phyloP scores from a whole-genome alignment of 2,329 filamentous ascomycete genomes.

The Monosporascus sp. region DNA sequence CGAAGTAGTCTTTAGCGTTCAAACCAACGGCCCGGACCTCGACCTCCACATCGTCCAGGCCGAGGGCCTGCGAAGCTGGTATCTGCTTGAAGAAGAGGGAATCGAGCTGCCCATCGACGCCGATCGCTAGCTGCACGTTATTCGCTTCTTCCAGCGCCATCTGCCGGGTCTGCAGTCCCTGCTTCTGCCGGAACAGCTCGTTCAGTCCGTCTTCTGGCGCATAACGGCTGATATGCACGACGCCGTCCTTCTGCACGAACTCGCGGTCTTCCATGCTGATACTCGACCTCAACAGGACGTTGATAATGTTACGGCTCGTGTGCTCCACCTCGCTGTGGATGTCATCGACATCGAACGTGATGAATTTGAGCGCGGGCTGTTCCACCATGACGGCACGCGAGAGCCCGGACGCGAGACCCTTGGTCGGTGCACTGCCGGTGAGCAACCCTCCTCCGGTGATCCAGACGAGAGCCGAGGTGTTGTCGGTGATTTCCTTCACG shows the following conservation, averaged over 20 bases:
- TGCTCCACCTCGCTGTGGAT: background rate
- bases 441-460: slow-evolving; percentile 5
- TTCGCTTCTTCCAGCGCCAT: background rate
- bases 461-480: slow-evolving; percentile 7
- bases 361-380: slow-evolving; percentile 12
- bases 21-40: slow-evolving; percentile 4
- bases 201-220: slow-evolving; percentile 9
- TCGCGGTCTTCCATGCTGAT: slow-evolving; percentile 2
- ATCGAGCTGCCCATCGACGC: slow-evolving; percentile 5
- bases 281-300: slow-evolving; percentile 1
- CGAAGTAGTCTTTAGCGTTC: slow-evolving; percentile 11
- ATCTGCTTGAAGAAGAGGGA: slow-evolving; percentile 6
- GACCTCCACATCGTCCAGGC: slow-evolving; percentile 2
- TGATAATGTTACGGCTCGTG: slow-evolving; percentile 2
- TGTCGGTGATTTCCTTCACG: slow-evolving; percentile 10
- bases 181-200: slow-evolving; percentile 1
- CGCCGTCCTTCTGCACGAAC: slow-evolving; percentile 3
- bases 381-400: slow-evolving; percentile 10
- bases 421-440: slow-evolving; percentile 4
- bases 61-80: background rate
- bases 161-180: background rate
- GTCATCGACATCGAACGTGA: slow-evolving; percentile 8
- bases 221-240: slow-evolving; percentile 8
- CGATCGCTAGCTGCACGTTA: slow-evolving; percentile 3
- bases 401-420: slow-evolving; percentile 4